phyloP scores from a whole-genome alignment of 139 green algal species.

The Haematococcus lacustris region DNA sequence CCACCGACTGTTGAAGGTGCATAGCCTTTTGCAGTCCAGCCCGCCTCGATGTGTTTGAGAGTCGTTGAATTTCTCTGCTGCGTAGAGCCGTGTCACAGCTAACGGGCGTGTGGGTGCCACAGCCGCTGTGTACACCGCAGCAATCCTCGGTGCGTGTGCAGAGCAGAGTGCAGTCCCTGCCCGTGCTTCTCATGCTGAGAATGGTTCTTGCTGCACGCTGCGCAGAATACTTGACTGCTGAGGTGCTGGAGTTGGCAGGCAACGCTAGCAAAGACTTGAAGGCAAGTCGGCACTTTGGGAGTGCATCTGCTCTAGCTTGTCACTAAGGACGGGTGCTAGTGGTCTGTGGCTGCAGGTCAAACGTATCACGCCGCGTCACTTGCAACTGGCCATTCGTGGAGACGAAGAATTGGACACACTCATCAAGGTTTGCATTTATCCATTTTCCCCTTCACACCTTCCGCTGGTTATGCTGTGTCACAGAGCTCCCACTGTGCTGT shows the following conservation, averaged over 20 bases:
- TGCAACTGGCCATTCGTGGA: constrained; percentile 98
- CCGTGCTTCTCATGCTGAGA: no score
- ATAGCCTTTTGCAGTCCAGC: no score
- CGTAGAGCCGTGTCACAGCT: constrained; percentile 74
- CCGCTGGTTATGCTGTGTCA: no score
- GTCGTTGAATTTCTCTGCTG: no score
- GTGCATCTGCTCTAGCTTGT: neutral
- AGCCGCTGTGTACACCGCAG: constrained; percentile 95
- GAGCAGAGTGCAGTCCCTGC: no score
- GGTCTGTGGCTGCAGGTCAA: constrained; percentile 87
- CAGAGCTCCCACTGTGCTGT: no score
- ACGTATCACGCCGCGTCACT: constrained; percentile 96
- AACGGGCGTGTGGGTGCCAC: constrained; percentile 97
- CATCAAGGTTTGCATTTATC: no score
- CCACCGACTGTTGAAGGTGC: constrained; percentile 94
- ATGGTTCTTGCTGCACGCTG: no score
- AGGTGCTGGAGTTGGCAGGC: constrained; percentile 97
- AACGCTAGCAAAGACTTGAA: constrained; percentile 99
- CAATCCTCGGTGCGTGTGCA: constrained; percentile 77
- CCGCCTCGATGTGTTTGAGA: no score
- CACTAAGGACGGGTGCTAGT: no score
- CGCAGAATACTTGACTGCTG: constrained; percentile 85
- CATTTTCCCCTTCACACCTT: no score
- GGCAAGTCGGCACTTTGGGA: constrained; percentile 35
- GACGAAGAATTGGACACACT: constrained; percentile 99